Base-by-base conservation (phyloP, 129 eudicot genomes). In the Glebionis coronaria region DNA sequence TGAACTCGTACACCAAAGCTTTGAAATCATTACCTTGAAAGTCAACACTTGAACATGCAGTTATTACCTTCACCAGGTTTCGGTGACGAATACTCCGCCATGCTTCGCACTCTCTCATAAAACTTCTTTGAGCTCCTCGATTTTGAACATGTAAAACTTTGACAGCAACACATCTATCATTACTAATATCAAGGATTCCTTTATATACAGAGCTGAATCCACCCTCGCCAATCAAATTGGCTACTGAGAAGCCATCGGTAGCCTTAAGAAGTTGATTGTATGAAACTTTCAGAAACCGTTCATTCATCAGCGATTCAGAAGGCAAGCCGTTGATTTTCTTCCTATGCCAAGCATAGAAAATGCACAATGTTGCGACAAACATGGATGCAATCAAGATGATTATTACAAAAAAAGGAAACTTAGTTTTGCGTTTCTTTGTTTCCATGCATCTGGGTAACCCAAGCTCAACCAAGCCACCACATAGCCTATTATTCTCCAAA, bases 41-140 rank as follows among this genome's bases (percentile, higher is more conserved):
- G 56, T 72, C 84, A 25, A 62, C 50, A 50, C 84, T 57, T 9
- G 82, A 76, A 70, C 88, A 83, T 9, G 65, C 18, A 44, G 79
- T 72, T 68, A 83, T 58, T 15, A 79, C 55, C 40, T 57, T 79
- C 28, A 79, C 59, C 2, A 83, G 63, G 57, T 83, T 83, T 1
- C 75, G 70, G 29, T 76, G 82, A 27, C 75, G 78, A 21, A 83
- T 44, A 45, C 63, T 61, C 27, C 50, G 25, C 67, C 78, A 68
- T 60, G 74, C 66, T 63, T 75, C 79, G 44, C 81, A 78, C 51
- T 82, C 83, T 0, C 51, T 64, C 1, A 14, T 9, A 56, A 78
- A 78, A 49, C 76, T 71, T 63, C 44, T 78, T 10, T 61, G 25
- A 1, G 81, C 67, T 18, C 70, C 75, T 40, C 19, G 47, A n/a